phyloP scores from a whole-genome alignment of 169 alveolate genomes.

The Haemoproteus tartakovskyi region DNA sequence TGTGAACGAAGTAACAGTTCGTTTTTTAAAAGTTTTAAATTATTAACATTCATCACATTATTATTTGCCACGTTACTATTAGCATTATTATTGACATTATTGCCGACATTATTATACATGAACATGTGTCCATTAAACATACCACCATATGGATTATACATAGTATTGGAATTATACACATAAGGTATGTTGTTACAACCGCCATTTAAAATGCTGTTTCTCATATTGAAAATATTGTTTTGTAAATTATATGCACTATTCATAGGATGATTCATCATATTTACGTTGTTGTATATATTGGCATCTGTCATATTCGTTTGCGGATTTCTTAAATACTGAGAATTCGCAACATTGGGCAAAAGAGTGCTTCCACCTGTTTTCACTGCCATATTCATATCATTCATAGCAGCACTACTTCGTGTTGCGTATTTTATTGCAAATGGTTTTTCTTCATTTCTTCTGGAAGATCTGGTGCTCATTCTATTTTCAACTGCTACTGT shows the following conservation, averaged over 20 bases:
- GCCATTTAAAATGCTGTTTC: background rate
- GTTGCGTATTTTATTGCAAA: constrained; percentile 55
- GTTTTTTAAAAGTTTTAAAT: no score
- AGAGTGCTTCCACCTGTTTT: background rate
- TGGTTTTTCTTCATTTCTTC: constrained; percentile 7
- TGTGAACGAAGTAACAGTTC: no score
- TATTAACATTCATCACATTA: no score
- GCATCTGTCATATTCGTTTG: background rate
- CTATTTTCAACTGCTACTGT: background rate
- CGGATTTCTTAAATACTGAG: background rate
- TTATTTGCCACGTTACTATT: no score
- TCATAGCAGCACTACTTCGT: constrained; percentile 11
- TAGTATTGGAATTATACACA: no score
- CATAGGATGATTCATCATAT: background rate
- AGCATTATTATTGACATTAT: background rate
- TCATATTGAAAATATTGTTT: no score
- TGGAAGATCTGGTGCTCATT: constrained; percentile 2
- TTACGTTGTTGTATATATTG: constrained; percentile 1
- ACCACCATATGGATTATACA: background rate
- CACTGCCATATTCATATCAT: background rate
- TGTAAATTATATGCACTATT: background rate
- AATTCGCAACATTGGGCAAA: no score
- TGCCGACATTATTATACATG: background rate
- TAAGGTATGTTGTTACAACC: background rate
- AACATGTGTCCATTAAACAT: background rate